Evolutionary conservation across 345 rosid genomes (phyloP), one percentile per base, ranked within the genome.

Genomic region (Eucalyptus coolabah): DNA sequence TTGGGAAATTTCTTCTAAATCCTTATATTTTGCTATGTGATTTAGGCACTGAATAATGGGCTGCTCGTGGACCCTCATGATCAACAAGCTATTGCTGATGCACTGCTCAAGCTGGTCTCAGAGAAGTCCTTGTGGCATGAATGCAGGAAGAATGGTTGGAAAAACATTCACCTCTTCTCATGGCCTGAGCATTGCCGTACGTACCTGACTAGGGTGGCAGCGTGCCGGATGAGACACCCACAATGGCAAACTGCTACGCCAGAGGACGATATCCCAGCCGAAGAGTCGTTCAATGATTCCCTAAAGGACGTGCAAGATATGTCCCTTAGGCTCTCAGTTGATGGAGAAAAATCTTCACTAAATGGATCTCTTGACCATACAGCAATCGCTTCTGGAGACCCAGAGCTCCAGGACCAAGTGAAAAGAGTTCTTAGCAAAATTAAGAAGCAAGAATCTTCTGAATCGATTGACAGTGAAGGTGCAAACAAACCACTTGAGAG

Each of bases 131-230:
- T 97, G 88, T 98, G 99, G 99, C 92, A 90, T 86, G 97, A 96
- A 8, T 98, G 99, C 86, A 92, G 96, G 90, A 97, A 93, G 89
- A 97, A 97, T 89, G 99, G 99, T 47, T 98, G 96, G 99, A 98
- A 97, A 93, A 98, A 98, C 91, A 97, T 98, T 91, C 98, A 96
- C 92, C 94, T 98, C 47, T 98, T 93, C 90, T 98, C 99, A 13
- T 98, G 99, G 99, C 99, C 99, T 6, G 99, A 98, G 90, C 99
- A 98, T 89, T 98, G 99, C 88, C 96, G 99, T 30, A 96, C 98
- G 65, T 98, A 98, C 96, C 93, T 98, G 92, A 97, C 99, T 28
- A 95, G 98, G 87, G 95, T 98, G 87, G 99, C 99, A 9, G 96
- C 99, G 1, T 96, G 98, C 49, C 95, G 99, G 67, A 98, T 95